phyloP scores from a whole-genome alignment of 139 green algal genomes.

The Zygnema circumcarinatum region DNA sequence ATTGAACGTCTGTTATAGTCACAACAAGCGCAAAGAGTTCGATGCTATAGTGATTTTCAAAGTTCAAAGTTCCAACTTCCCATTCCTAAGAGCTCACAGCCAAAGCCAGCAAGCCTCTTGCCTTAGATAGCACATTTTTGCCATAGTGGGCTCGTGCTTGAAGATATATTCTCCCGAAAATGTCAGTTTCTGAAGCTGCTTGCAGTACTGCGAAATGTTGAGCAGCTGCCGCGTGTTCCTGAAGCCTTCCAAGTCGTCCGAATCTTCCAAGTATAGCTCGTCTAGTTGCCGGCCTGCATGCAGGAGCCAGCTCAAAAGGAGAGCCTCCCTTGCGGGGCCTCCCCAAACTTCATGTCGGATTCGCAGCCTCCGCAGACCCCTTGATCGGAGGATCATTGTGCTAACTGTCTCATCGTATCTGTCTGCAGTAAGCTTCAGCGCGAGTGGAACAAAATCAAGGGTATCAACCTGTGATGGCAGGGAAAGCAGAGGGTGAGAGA shows the following conservation, averaged over 20 bases:
- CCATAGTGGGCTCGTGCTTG: not conserved
- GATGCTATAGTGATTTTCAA: no score
- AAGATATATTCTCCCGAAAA: not conserved
- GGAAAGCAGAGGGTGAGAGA: not conserved
- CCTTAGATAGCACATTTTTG: not conserved
- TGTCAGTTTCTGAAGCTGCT: not conserved
- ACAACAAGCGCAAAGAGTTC: no score
- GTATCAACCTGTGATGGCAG: not conserved
- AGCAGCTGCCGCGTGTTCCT: not conserved
- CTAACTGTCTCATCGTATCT: constrained; percentile 8
- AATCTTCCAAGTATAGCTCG: not conserved
- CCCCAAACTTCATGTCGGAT: not conserved
- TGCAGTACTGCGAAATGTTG: not conserved
- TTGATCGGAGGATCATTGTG: not conserved
- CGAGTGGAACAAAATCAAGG: not conserved
- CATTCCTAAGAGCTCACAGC: no score
- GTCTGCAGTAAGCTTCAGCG: not conserved
- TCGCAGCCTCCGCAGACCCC: not conserved
- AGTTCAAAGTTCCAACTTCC: no score
- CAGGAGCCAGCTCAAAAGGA: not conserved
- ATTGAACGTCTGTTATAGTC: no score
- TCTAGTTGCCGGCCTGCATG: not conserved
- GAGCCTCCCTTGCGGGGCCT: not conserved
- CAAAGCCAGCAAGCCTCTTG: no score
- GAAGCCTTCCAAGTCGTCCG: not conserved